A percentile compares a stretch with the other conserved stretches of the same genome.
Evolutionary conservation across 106 monocot genomes (phyloP).

Genomic region (Vanilla planifolia): DNA sequence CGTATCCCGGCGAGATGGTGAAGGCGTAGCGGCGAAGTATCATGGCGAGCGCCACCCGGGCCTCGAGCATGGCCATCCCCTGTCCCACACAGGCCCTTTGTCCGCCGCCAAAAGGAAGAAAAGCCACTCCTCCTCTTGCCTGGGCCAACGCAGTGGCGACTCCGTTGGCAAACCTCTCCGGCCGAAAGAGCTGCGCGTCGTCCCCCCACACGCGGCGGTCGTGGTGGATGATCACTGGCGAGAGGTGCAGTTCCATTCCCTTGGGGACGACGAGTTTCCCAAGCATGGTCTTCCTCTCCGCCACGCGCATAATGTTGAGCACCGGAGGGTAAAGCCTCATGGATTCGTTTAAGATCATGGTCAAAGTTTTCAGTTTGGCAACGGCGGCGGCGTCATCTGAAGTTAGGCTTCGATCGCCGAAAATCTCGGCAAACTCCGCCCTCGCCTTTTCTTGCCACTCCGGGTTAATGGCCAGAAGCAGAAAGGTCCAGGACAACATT

Average conservation of each 20-base stretch:
- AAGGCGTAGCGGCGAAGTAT: slow-evolving; percentile 15
- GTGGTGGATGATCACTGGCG: slow-evolving; percentile 21
- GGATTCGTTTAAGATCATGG: slow-evolving; percentile 46
- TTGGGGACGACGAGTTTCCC: slow-evolving; percentile 22
- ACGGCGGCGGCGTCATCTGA: slow-evolving; percentile 24
- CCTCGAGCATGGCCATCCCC: slow-evolving; percentile 20
- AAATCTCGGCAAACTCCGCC: slow-evolving; percentile 25
- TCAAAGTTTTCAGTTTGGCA: slow-evolving; percentile 9
- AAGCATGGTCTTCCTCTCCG: neutral
- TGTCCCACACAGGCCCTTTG: slow-evolving; percentile 19
- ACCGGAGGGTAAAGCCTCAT: slow-evolving; percentile 48
- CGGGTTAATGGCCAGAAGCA: slow-evolving; percentile 33
- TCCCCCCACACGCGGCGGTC: slow-evolving; percentile 17
- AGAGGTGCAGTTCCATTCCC: slow-evolving; percentile 18
- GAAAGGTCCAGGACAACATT: slow-evolving; percentile 41
- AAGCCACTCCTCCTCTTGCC: slow-evolving; percentile 12
- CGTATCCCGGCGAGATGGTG: slow-evolving; percentile 14
- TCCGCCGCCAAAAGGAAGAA: slow-evolving; percentile 20
- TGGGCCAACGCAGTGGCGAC: neutral
- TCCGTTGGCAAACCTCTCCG: slow-evolving; percentile 18
- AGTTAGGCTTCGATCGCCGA: slow-evolving; percentile 19
- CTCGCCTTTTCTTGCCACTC: slow-evolving; percentile 47
- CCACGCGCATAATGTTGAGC: slow-evolving; percentile 3
- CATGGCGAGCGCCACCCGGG: slow-evolving; percentile 9
- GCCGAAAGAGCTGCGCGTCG: slow-evolving; percentile 19